Evolutionary conservation across 768 basidiomycete genomes (phyloP), one percentile per base, ranked within the genome.

Genomic region (Russula griseocarnosa): DNA sequence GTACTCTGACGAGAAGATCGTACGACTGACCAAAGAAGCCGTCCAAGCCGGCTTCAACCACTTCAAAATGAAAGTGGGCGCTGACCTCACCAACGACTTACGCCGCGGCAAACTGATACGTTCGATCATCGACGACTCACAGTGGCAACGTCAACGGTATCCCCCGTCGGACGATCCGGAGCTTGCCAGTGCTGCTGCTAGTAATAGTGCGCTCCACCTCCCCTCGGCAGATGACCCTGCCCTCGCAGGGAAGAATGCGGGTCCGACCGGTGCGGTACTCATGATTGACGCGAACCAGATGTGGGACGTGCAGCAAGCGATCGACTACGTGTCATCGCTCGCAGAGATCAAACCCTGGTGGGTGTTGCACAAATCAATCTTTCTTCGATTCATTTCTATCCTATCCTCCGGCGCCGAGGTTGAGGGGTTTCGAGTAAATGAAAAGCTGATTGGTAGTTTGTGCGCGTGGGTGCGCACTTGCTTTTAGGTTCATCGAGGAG

Each of bases 11-110:
- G 94, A 96, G 73, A 97, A 97, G 72, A 86, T 98, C 28, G 82
- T 85, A 1, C 82, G 86, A 9, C 82, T 98, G 57, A 97, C 93
- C 10, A 86, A 86, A 70, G 92, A 94, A 72, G 91, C 94, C 36
- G 80, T 98, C 57, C 76, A 81, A 26, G 84, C 82, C 50, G 95
- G 95, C 24, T 98, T 98, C 83, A 96, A 92, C 77, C 94, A 97
- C 77, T 98, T 98, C 84, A 98, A 98, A 78, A 94, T 98, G 87
- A 98, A 98, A 79, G 96, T 98, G 68, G 96, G 96, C 58, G 87
- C 89, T 28, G 81, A 90, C 75, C 79, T 83, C 61, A 82, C 85
- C 44, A 85, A 87, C 73, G 96, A 97, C 75, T 78, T 94, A 57
- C 87, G 93, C 55, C 86, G 95, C 59, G 92, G 93, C 24, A 83